phyloP scores from a whole-genome alignment of 1,284 basidiomycete species.

The Cutaneotrichosporon mucoides region DNA sequence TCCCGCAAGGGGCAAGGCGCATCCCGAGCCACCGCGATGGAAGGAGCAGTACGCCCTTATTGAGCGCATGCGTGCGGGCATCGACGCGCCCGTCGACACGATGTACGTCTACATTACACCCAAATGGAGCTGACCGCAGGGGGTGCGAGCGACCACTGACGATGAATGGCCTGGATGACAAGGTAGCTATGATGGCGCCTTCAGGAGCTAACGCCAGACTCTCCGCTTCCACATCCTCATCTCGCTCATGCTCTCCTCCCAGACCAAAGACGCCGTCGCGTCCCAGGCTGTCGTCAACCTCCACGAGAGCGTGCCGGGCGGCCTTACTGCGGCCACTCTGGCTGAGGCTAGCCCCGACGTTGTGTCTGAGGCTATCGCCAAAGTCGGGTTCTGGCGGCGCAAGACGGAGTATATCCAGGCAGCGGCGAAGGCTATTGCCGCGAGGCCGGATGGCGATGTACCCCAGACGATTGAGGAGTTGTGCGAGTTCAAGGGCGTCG shows the following conservation, averaged over 20 bases:
- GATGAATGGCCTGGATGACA: slow-evolving; percentile 58
- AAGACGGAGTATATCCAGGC: slow-evolving; percentile 72
- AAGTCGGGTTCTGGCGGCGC: slow-evolving; percentile 88
- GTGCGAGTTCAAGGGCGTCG: slow-evolving; percentile 77
- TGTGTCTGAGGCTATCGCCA: slow-evolving; percentile 71
- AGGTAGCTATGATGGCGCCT: slow-evolving; percentile 50
- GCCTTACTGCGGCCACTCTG: slow-evolving; percentile 68
- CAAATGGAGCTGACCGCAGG: slow-evolving; percentile 19
- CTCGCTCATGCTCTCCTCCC: slow-evolving; percentile 90
- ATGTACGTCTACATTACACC: slow-evolving; percentile 65
- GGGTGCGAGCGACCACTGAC: slow-evolving; percentile 36
- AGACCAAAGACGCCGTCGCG: slow-evolving; percentile 88
- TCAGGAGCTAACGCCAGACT: slow-evolving; percentile 53
- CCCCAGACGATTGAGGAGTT: slow-evolving; percentile 82
- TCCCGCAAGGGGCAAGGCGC: slow-evolving; percentile 57
- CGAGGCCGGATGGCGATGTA: slow-evolving; percentile 60
- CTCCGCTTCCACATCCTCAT: slow-evolving; percentile 79
- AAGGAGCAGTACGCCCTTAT: slow-evolving; percentile 69
- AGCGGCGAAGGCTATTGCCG: slow-evolving; percentile 66
- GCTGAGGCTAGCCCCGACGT: slow-evolving; percentile 60
- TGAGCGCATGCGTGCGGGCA: slow-evolving; percentile 66
- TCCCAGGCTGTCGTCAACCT: slow-evolving; percentile 76
- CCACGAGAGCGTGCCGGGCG: slow-evolving; percentile 67
- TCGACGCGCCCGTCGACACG: slow-evolving; percentile 80
- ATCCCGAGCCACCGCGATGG: slow-evolving; percentile 71